A percentile compares a stretch with the other conserved stretches of the same genome.
phyloP scores from a whole-genome alignment of 441 rosid genomes.

The Pelargonium myrrhifolium region DNA sequence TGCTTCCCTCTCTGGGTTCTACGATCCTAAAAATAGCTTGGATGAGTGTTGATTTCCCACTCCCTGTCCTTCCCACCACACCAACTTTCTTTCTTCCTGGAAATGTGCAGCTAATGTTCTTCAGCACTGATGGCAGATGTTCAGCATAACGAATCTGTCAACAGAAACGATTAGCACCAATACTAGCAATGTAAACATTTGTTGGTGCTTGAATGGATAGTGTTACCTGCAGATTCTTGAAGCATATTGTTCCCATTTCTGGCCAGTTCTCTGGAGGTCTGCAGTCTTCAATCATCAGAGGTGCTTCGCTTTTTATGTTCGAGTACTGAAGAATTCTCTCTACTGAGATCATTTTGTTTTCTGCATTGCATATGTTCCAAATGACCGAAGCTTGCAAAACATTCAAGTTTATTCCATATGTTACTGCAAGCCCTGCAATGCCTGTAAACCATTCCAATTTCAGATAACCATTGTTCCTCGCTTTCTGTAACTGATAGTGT shows the following conservation, averaged over 20 bases:
- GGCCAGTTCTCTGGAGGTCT: conserved; percentile 82
- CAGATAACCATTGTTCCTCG: conserved; percentile 11
- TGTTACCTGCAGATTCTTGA: conserved; percentile 67
- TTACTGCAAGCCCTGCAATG: conserved; percentile 91
- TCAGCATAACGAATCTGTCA: conserved; percentile 74
- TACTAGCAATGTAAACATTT: not conserved
- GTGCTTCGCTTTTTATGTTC: conserved; percentile 66
- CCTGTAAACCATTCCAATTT: conserved; percentile 38
- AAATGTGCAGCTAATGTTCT: conserved; percentile 71
- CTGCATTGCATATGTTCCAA: conserved; percentile 93
- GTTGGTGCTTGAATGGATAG: not conserved
- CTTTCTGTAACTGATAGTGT: not conserved
- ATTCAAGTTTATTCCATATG: conserved; percentile 87
- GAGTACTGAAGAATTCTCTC: conserved; percentile 93
- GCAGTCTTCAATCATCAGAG: conserved; percentile 51
- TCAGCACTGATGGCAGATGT: conserved; percentile 77
- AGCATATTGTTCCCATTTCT: conserved; percentile 64
- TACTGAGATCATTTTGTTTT: conserved; percentile 93
- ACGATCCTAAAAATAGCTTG: conserved; percentile 81
- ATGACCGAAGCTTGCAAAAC: conserved; percentile 82
- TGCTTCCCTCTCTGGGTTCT: conserved; percentile 66
- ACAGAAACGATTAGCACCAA: not conserved
- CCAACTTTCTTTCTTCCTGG: conserved; percentile 81
- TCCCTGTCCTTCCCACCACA: conserved; percentile 81
- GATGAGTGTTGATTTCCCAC: conserved; percentile 88